Base-by-base conservation (phyloP, 192 early-diverging fungal genomes). In the Umbelopsis ramanniana region DNA sequence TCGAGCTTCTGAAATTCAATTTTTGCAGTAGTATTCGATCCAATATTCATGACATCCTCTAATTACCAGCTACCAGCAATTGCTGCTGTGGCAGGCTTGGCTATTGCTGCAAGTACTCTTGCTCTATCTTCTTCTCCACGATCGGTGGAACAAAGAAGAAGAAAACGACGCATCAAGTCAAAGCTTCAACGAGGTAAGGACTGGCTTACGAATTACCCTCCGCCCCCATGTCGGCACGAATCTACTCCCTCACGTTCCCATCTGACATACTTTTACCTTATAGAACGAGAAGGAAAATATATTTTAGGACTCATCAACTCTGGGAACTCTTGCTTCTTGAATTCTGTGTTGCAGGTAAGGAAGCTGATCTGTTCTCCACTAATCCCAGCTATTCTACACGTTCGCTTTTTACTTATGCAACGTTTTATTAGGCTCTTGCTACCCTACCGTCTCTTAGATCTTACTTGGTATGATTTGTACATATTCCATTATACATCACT, bases 311-410 rank as follows among this genome's bases (percentile, higher is more conserved):
- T 97, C 37, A 80, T 89, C 63, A 97, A 97, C 69, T 87, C 90
- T 33, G 94, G 94, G 52, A 97, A 97, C 76, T 94, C 93, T 53
- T 97, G 96, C 82, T 97, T 97, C 73, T 85, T 95, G 79, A 97
- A 97, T 84, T 90, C 90, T 23, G 91, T 95, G 5, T 70, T 97
- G 43, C 96, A 97, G 86, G 95, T 86, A 81, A 67, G 12, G 15
- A 66, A 46, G 17, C 43, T 24, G 43, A n/a, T 52, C 12, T 19
- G 37, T 22, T 19, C 1, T n/a, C 50, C 21, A 37, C 52, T 1
- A 40, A 29, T 23, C 17, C 22, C 47, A 29, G 29, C 29, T 45
- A n/a, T 26, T 22, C 10, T 4, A 52, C 12, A 50, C 24, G 43
- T 26, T 21, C 57, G 24, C 47, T 50, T 10, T 22, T 22, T 52